Evolutionary conservation across 768 basidiomycete species (phyloP).

Genomic region (Dendrothele bispora): DNA sequence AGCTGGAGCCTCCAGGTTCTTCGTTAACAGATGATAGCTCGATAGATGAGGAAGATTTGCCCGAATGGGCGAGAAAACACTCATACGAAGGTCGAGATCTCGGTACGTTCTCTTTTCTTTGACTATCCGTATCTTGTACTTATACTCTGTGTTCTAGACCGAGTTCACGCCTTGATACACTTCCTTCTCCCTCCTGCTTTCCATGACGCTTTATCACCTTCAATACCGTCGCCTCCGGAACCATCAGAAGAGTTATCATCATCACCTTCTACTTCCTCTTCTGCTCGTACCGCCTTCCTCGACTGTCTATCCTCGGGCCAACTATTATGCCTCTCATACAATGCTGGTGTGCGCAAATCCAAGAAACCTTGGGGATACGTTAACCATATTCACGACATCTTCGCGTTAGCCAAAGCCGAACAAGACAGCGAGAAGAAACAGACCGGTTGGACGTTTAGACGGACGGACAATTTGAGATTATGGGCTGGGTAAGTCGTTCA

Average conservation of each 20-base stretch:
- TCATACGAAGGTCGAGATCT: too few relatives aligned
- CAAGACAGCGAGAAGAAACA: conserved; percentile 37
- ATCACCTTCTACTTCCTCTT: conserved; percentile 19
- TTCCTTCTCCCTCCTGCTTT: too few relatives aligned
- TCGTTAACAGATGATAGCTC: conserved; percentile 62
- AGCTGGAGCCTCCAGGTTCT: conserved; percentile 37
- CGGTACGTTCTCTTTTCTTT: too few relatives aligned
- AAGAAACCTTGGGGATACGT: conserved; percentile 90
- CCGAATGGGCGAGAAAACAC: too few relatives aligned
- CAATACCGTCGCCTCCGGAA: too few relatives aligned
- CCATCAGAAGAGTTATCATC: too few relatives aligned
- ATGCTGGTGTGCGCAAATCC: conserved; percentile 75
- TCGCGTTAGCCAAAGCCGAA: conserved; percentile 57
- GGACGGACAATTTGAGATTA: conserved; percentile 81
- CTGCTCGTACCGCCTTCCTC: conserved; percentile 44
- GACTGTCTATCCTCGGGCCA: conserved; percentile 71
- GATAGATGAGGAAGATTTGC: too few relatives aligned
- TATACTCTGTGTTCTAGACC: too few relatives aligned
- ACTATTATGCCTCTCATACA: conserved; percentile 79
- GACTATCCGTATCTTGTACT: too few relatives aligned
- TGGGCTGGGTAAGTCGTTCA: conserved; percentile 78
- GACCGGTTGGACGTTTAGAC: conserved; percentile 80
- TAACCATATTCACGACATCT: conserved; percentile 76
- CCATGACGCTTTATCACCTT: too few relatives aligned
- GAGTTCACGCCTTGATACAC: too few relatives aligned